Conservation (phyloP, 768 basidiomycete species). For the Pisolithus marmoratus region DNA sequence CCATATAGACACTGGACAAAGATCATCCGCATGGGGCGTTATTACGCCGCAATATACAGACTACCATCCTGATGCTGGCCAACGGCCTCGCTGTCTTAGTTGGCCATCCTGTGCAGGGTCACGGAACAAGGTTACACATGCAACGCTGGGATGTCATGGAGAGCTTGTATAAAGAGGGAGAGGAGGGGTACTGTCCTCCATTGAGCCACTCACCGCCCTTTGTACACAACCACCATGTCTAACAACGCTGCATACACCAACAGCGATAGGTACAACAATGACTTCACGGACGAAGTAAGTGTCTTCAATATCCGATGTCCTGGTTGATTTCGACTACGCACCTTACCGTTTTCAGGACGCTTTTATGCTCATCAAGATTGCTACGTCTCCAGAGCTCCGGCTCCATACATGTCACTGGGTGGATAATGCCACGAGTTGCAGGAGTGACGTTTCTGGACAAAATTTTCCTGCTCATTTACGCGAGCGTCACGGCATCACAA, state of each 20-base stretch:
- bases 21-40: neutral
- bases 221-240: constrained; percentile 12
- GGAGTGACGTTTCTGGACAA: constrained; percentile 11
- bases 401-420: constrained; percentile 21
- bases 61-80: constrained; percentile 11
- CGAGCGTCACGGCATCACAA: constrained; percentile 15
- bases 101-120: constrained; percentile 20
- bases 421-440: constrained; percentile 10
- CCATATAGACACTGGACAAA: neutral
- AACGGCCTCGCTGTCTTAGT: constrained; percentile 2
- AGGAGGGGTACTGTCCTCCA: neutral
- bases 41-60: neutral
- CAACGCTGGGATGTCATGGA: neutral
- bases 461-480: constrained; percentile 13
- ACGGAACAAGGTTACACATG: neutral
- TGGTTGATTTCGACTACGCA: neutral
- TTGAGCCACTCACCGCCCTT: neutral
- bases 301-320: neutral
- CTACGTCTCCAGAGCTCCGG: constrained; percentile 22
- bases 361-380: constrained; percentile 19
- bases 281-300: constrained; percentile 26
- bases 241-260: constrained; percentile 8
- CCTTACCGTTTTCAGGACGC: constrained; percentile 17
- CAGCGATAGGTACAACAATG: constrained; percentile 22
- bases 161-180: constrained; percentile 14